Base-by-base conservation (phyloP, 345 rosid species). In the Citrus trifoliata region DNA sequence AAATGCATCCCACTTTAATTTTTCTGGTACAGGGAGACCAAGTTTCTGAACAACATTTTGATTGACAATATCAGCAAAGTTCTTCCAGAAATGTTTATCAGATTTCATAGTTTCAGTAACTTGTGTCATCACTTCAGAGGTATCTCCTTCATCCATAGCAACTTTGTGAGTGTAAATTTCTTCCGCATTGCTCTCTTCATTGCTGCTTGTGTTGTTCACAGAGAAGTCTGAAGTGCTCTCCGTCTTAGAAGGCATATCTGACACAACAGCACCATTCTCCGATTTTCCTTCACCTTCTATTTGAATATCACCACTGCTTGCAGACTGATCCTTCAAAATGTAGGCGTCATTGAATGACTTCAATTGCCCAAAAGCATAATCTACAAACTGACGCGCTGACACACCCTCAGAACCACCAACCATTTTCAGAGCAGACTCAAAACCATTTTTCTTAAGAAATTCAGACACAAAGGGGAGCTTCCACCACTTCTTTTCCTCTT, bases 401-500 rank as follows among this genome's bases (percentile, higher is more conserved):
- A 95, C 87, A 35, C 89, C 78, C 67, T 93, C 95, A 75, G 94
- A 85, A 72, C 93, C 96, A 53, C 80, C 86, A 72, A 88, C 73
- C 76, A 59, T 86, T 75, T 83, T 85, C 48, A 91, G 67, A 67
- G 90, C 89, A 73, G 95, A 87, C 71, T 88, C 93, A 83, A 95
- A 82, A 18, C 95, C 97, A 67, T 87, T 88, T 85, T 75, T 88
- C 78, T 75, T 88, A 59, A 92, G 88, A 75, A 95, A 88, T 40
- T 92, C 93, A 69, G 93, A 75, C 75, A 93, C 87, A 87, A 92
- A 83, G 25, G 98, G 91, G 51, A 92, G 78, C 77, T 65, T 86
- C 99, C 99, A 95, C 94, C 93, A 89, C 81, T 87, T 87, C 69
- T 89, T 95, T 82, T 89, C 93, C 74, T 90, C 92, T 48, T 91